These are phyloP conservation scores for Evansstolkia leycettana DNA, from an alignment of 495 filamentous ascomycete genomes.

Conservation along the genomic window DNA sequence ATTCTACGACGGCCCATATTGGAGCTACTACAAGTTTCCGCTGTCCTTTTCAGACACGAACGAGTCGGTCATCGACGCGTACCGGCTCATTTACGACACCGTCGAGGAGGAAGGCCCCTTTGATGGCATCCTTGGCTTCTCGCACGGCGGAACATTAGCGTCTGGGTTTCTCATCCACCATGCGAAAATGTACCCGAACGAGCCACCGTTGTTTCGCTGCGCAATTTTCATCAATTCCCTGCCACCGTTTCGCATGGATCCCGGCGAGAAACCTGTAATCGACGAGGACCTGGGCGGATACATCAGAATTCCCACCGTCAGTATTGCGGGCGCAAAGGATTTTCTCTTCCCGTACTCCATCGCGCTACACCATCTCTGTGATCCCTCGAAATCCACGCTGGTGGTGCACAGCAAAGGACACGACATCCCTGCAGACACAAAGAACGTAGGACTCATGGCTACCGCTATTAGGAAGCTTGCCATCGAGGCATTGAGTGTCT, in stretches of 20 bases:
- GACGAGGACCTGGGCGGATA: conserved; percentile 12
- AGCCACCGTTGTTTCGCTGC: conserved; percentile 16
- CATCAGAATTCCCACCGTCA: conserved; percentile 16
- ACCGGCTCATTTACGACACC: conserved; percentile 17
- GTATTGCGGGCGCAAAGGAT: conserved; percentile 18
- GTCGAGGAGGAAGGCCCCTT: conserved; percentile 25
- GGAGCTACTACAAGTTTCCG: conserved; percentile 24
- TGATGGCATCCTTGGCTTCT: conserved; percentile 26
- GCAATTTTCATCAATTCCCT: conserved; percentile 25
- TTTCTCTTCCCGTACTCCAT: conserved; percentile 16
- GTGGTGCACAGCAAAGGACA: conserved; percentile 21
- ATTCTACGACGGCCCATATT: conserved; percentile 23
- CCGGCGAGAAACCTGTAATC: conserved; percentile 10
- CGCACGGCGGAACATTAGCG: conserved; percentile 24
- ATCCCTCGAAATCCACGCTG: conserved; percentile 8
- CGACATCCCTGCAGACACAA: conserved; percentile 19
- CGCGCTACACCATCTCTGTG: conserved; percentile 17
- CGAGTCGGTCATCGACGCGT: conserved; percentile 15
- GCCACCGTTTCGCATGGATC: conserved; percentile 19
- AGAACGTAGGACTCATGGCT: conserved; percentile 15
- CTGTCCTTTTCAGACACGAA: conserved; percentile 12
- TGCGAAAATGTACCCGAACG: conserved; percentile 12
- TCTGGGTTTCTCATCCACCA: conserved; percentile 21
- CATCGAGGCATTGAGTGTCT: conserved; percentile 7
- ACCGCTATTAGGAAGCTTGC: conserved; percentile 14